A percentile compares a stretch with the other conserved stretches of the same genome.
These are phyloP conservation scores for Daedalea quercina DNA, from an alignment of 768 basidiomycete species.

Conservation along the genomic window DNA sequence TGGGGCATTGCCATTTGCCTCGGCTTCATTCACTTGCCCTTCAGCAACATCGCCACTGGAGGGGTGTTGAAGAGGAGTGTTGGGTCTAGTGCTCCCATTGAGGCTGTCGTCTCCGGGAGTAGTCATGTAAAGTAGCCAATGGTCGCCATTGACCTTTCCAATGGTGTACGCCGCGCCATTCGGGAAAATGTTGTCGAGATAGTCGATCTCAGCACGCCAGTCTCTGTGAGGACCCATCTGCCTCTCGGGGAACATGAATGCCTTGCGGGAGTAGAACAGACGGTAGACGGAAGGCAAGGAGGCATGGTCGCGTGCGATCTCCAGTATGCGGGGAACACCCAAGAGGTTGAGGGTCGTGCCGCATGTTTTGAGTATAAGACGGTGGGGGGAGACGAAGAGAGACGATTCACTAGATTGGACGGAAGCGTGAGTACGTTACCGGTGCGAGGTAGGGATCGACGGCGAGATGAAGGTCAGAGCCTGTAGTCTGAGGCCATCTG, in stretches of 20 bases:
- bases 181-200: conserved; percentile 83
- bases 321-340: conserved; percentile 90
- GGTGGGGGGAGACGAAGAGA: conserved; percentile 89
- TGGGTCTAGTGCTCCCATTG: conserved; percentile 15
- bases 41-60: conserved; percentile 7
- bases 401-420: conserved; percentile 77
- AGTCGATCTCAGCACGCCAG: conserved; percentile 91
- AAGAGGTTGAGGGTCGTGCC: conserved; percentile 97
- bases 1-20: conserved; percentile 11
- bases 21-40: conserved; percentile 9
- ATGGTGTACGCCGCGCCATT: conserved; percentile 92
- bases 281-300: conserved; percentile 69
- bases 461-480: not conserved
- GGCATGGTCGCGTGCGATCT: conserved; percentile 75
- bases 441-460: no score
- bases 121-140: conserved; percentile 96
- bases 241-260: conserved; percentile 98
- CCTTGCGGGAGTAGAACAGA: conserved; percentile 97
- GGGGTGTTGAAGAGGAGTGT: conserved; percentile 21
- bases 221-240: conserved; percentile 89
- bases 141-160: conserved; percentile 96
- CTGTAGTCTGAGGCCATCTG: not conserved
- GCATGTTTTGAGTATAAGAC: conserved; percentile 97
- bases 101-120: conserved; percentile 36
- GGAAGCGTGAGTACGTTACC: not conserved